phyloP scores from a whole-genome alignment of 2,329 filamentous ascomycete species.

The Endocalyx cinctus region DNA sequence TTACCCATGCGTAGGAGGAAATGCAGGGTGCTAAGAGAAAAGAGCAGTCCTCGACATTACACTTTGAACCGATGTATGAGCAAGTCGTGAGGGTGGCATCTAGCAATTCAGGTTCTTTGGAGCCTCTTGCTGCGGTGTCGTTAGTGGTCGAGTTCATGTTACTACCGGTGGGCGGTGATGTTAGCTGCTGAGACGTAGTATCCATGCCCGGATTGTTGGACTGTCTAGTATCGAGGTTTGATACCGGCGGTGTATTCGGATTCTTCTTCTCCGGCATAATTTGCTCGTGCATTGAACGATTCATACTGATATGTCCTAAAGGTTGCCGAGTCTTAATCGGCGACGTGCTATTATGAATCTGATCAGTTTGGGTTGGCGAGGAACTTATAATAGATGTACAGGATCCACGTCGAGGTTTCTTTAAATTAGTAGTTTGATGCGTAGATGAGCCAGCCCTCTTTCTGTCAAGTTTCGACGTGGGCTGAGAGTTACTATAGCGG shows the following conservation, averaged over 20 bases:
- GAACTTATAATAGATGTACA: conserved; percentile 2
- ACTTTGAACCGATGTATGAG: conserved; percentile 27
- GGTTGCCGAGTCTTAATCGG: conserved; percentile 8
- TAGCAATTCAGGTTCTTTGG: not conserved
- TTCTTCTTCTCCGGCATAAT: not conserved
- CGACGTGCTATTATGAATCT: not conserved
- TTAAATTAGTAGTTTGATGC: not conserved
- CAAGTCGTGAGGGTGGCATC: conserved; percentile 20
- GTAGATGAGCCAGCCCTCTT: too few species aligned
- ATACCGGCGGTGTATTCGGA: not conserved
- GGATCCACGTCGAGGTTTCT: conserved; percentile 8
- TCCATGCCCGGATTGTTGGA: too few species aligned
- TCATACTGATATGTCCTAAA: conserved; percentile 13
- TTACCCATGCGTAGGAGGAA: conserved; percentile 29
- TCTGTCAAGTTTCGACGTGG: too few species aligned
- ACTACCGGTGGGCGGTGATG: too few species aligned
- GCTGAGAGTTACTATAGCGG: too few species aligned
- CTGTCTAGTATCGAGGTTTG: too few species aligned
- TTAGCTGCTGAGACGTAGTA: too few species aligned
- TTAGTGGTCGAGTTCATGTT: too few species aligned
- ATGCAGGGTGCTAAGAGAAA: conserved; percentile 41
- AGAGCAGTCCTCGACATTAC: conserved; percentile 31
- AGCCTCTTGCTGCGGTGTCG: too few species aligned
- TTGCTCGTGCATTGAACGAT: conserved; percentile 4
- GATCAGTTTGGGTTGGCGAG: not conserved